These are phyloP conservation scores for Ogataea paraovalis DNA, from an alignment of 805 yeast species.

Conservation along the genomic window DNA sequence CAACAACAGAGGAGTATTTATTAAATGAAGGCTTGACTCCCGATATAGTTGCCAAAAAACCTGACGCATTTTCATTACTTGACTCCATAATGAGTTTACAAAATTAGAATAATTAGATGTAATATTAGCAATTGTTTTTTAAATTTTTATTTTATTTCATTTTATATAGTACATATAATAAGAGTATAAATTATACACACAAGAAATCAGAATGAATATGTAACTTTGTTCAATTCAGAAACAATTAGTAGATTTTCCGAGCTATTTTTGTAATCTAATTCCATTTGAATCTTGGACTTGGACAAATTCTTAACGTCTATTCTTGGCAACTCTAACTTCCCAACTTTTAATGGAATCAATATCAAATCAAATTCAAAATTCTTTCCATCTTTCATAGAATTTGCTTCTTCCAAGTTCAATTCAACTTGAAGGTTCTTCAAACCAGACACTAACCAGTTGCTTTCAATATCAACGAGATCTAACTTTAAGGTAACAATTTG, in stretches of 20 bases:
- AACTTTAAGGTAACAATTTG: conserved; percentile 19
- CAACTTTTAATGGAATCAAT: conserved; percentile 72
- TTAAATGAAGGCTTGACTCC: conserved; percentile 49
- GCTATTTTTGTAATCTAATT: conserved; percentile 63
- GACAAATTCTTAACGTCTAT: conserved; percentile 40
- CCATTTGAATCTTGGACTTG: conserved; percentile 42
- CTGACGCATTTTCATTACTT: conserved; percentile 60
- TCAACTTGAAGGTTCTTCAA: conserved; percentile 46
- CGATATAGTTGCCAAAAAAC: conserved; percentile 63
- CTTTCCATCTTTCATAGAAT: conserved; percentile 5
- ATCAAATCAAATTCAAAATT: conserved; percentile 35
- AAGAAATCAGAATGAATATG: conserved; percentile 47
- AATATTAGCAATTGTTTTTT: no score
- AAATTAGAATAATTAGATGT: neutral
- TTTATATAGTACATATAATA: neutral
- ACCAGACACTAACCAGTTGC: conserved; percentile 78
- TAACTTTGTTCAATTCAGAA: conserved; percentile 60
- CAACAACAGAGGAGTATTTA: conserved; percentile 76
- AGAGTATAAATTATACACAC: neutral
- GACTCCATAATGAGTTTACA: conserved; percentile 30
- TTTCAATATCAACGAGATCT: conserved; percentile 39
- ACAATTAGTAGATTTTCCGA: conserved; percentile 67
- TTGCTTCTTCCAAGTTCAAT: conserved; percentile 13
- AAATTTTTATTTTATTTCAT: no score
- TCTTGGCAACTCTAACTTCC: conserved; percentile 66